Conservation (phyloP, 2,329 filamentous ascomycete species). For the Pseudocercospora vitis region DNA sequence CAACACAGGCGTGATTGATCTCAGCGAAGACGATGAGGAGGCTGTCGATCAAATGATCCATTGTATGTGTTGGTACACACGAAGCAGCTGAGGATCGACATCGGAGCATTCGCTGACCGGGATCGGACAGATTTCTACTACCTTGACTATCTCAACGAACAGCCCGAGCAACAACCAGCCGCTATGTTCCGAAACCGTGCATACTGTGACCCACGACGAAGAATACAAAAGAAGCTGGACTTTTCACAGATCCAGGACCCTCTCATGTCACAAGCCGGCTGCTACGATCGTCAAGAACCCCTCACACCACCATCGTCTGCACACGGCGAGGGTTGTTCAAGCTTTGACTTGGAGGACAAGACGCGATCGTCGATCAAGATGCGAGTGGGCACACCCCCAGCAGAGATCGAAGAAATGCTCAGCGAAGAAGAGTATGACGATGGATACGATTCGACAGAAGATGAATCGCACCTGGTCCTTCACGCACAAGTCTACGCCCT, state of each 20-base stretch:
- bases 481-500: constrained; percentile 53
- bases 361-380: constrained; percentile 24
- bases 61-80: constrained; percentile 32
- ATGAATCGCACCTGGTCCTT: constrained; percentile 45
- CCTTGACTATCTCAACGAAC: constrained; percentile 39
- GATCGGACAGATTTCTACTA: constrained; percentile 39
- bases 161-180: constrained; percentile 29
- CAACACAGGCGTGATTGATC: constrained; percentile 38
- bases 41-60: constrained; percentile 44
- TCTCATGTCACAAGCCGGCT: constrained; percentile 38
- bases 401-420: constrained; percentile 31
- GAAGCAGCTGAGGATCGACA: background rate
- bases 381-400: constrained; percentile 28
- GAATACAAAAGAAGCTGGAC: constrained; percentile 36
- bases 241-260: constrained; percentile 39
- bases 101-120: constrained; percentile 2
- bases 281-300: constrained; percentile 26
- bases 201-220: constrained; percentile 30
- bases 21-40: constrained; percentile 42
- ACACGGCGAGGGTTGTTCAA: constrained; percentile 13
- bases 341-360: constrained; percentile 25
- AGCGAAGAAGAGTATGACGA: constrained; percentile 41
- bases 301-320: constrained; percentile 26
- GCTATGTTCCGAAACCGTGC: constrained; percentile 38
- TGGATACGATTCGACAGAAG: constrained; percentile 39